phyloP scores from a whole-genome alignment of 1,139 yeast species.

The Lodderomyces pseudojiufengensis region DNA sequence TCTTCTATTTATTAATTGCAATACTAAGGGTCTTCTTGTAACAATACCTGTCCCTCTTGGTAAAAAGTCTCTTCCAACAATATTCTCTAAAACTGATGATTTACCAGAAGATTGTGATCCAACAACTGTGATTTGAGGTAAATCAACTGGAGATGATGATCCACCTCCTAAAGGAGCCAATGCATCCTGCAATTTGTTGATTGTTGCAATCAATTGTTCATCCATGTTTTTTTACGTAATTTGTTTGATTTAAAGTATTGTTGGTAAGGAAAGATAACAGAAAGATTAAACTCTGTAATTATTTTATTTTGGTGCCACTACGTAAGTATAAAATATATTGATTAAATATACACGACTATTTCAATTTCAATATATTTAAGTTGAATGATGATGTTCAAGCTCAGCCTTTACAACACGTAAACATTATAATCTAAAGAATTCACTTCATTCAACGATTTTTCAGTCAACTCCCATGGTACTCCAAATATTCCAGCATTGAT shows the following conservation, averaged over 20 bases:
- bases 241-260: not conserved
- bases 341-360: conserved; percentile 5
- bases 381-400: not conserved
- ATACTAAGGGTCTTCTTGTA: conserved; percentile 85
- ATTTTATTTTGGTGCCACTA: conserved; percentile 3
- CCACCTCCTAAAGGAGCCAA: conserved; percentile 92
- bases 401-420: conserved; percentile 22
- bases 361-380: not conserved
- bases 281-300: not conserved
- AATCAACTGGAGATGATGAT: conserved; percentile 77
- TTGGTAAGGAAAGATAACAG: conserved; percentile 1
- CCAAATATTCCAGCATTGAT: conserved; percentile 78
- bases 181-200: conserved; percentile 91
- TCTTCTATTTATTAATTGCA: conserved; percentile 76
- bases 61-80: conserved; percentile 90
- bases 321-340: not conserved
- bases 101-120: conserved; percentile 96
- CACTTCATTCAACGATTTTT: conserved; percentile 34
- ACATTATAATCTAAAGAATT: conserved; percentile 37
- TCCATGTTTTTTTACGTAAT: conserved; percentile 55
- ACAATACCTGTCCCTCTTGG: conserved; percentile 97
- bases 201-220: conserved; percentile 82
- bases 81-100: conserved; percentile 88
- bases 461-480: conserved; percentile 77
- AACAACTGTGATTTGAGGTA: conserved; percentile 95